Evolutionary conservation across 2,329 filamentous ascomycete species (phyloP), one percentile per base, ranked within the genome.

Genomic region (Scytalidium sp.): DNA sequence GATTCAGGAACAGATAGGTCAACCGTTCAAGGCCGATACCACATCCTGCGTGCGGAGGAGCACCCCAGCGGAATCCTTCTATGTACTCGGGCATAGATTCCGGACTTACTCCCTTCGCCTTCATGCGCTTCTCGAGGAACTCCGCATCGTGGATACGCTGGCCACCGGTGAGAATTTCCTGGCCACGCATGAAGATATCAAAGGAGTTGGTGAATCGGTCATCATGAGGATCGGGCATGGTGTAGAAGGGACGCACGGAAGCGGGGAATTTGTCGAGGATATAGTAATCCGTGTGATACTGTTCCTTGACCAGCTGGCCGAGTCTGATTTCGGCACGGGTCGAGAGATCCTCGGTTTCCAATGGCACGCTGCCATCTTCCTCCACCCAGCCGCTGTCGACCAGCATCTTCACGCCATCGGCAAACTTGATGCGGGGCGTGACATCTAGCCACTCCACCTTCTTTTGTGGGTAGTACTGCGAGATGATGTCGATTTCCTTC

Each of bases 231-330:
- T 96, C 89, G 22, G 86, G 86, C 80, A 96, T 92, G 1, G 92
- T 90, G 64, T 97, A 96, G 70, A 97, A 96, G 0, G 92, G 92
- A 41, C 92, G 83, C 2, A 89, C 92, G 6, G 83, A 85, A 19
- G 82, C 75, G 1, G 92, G 92, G 74, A 97, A 97, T 64, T 95
- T 96, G 77, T 97, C 92, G 39, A 97, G 79, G 55, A 97, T 87
- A 69, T 94, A 97, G 72, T 95, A 96, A 62, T 97, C 92, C 1
- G 92, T 95, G 49, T 82, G 77, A 62, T 87, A 94, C 71, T 92
- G 91, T 64, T 95, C 83, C 70, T 88, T 93, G 62, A 97, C 83
- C 15, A 97, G 74, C 62, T 89, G 77, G 9, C 93, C 92, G 1
- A 97, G 79, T 13, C 88, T 84, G 20, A 95, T 92, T 71, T 97